phyloP scores from a whole-genome alignment of 495 filamentous ascomycete species.

The Trichoderma asperelloides region DNA sequence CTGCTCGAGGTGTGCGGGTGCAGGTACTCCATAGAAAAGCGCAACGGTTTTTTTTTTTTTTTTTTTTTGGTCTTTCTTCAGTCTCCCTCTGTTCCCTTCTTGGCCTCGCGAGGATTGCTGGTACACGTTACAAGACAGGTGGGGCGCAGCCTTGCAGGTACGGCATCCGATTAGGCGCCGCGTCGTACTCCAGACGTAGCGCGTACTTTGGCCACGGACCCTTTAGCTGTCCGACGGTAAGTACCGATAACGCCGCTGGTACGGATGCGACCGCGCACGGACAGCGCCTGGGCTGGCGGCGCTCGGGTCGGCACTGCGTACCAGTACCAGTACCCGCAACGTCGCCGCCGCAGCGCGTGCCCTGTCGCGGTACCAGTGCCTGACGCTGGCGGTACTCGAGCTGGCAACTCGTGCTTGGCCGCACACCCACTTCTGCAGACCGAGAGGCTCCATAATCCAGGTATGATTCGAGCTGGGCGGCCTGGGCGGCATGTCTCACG shows the following conservation, averaged over 20 bases:
- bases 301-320: too few species aligned
- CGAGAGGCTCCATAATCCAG: constrained; percentile 6
- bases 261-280: not conserved
- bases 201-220: not conserved
- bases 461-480: constrained; percentile 6
- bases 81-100: not conserved
- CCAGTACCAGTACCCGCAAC: too few species aligned
- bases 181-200: not conserved
- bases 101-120: not conserved
- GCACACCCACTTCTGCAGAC: constrained; percentile 4
- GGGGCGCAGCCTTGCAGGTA: constrained; percentile 5
- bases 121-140: not conserved
- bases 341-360: too few species aligned
- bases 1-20: not conserved
- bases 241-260: not conserved
- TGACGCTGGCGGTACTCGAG: not conserved
- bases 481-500: constrained; percentile 7
- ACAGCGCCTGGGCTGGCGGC: not conserved
- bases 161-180: constrained; percentile 7
- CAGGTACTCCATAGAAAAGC: not conserved
- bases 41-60: not conserved
- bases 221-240: not conserved
- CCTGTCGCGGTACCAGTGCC: too few species aligned
- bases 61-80: not conserved
- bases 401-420: not conserved